These are phyloP conservation scores for Penicillium psychrofluorescens DNA, from an alignment of 495 filamentous ascomycete genomes.

Conservation along the genomic window DNA sequence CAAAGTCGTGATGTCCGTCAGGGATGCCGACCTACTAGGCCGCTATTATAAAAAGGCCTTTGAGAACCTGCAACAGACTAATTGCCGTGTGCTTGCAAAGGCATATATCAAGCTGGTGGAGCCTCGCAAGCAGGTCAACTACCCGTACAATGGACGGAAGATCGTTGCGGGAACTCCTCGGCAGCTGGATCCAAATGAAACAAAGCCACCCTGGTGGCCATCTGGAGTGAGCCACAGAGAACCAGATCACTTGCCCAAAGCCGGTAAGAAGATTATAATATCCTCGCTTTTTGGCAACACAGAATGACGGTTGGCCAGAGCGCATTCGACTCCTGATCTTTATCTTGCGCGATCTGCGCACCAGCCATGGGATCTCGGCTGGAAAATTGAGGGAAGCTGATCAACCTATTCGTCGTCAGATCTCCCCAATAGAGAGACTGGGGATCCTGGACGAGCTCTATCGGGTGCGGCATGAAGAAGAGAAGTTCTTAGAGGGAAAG, in stretches of 20 bases:
- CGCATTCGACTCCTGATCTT: slow-evolving; percentile 53
- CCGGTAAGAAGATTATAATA: slow-evolving; percentile 38
- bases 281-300: neutral
- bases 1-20: slow-evolving; percentile 40
- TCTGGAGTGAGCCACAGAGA: slow-evolving; percentile 59
- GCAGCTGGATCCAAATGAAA: slow-evolving; percentile 32
- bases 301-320: slow-evolving; percentile 30
- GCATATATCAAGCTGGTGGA: slow-evolving; percentile 75
- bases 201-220: slow-evolving; percentile 74
- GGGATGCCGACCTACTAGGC: slow-evolving; percentile 44
- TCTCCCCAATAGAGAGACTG: slow-evolving; percentile 27
- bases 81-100: slow-evolving; percentile 61
- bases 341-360: slow-evolving; percentile 43
- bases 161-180: slow-evolving; percentile 25
- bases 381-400: slow-evolving; percentile 32
- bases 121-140: slow-evolving; percentile 74
- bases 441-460: slow-evolving; percentile 58
- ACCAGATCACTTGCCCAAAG: slow-evolving; percentile 71
- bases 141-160: slow-evolving; percentile 65
- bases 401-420: slow-evolving; percentile 36
- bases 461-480: slow-evolving; percentile 54
- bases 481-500: slow-evolving; percentile 47
- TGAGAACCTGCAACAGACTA: slow-evolving; percentile 62
- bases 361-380: slow-evolving; percentile 29
- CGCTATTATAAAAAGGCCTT: slow-evolving; percentile 58